Conservation (phyloP, 2,329 filamentous ascomycete genomes). For the Penicillium thymicola region DNA sequence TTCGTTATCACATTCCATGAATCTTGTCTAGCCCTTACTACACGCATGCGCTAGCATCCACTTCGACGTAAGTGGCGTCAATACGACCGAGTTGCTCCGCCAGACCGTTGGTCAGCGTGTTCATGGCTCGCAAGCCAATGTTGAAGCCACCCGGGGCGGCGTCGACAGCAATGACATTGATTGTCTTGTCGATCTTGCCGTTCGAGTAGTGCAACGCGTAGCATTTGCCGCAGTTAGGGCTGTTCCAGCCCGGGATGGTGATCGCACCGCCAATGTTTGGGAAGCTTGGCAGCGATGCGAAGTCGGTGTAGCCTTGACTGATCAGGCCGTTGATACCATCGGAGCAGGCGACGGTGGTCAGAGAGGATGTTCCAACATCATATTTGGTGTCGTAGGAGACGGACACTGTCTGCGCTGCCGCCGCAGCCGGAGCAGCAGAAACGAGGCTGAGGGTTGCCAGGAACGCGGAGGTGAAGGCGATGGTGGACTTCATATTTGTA, state of each 20-base stretch:
- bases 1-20: neutral
- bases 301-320: slow-evolving; percentile 36
- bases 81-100: slow-evolving; percentile 46
- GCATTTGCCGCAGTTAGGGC: slow-evolving; percentile 51
- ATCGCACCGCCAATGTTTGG: slow-evolving; percentile 50
- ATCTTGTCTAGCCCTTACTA: slow-evolving; percentile 6
- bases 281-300: slow-evolving; percentile 46
- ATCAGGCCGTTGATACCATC: slow-evolving; percentile 37
- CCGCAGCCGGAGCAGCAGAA: slow-evolving; percentile 23
- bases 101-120: slow-evolving; percentile 47
- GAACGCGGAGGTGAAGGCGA: slow-evolving; percentile 18
- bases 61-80: slow-evolving; percentile 27
- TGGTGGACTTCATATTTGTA: slow-evolving; percentile 27
- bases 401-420: slow-evolving; percentile 28
- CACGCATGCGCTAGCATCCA: slow-evolving; percentile 14
- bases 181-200: slow-evolving; percentile 35
- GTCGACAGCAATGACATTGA: slow-evolving; percentile 52
- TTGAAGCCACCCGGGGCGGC: slow-evolving; percentile 48
- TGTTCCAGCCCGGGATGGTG: slow-evolving; percentile 49
- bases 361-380: slow-evolving; percentile 56
- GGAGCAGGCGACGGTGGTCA: slow-evolving; percentile 52
- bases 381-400: slow-evolving; percentile 73
- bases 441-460: slow-evolving; percentile 23
- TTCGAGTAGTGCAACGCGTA: slow-evolving; percentile 49
- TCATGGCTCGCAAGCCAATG: slow-evolving; percentile 48